These are phyloP conservation scores for Myxozyma lipomycoides DNA, from an alignment of 805 yeast species.

Conservation along the genomic window DNA sequence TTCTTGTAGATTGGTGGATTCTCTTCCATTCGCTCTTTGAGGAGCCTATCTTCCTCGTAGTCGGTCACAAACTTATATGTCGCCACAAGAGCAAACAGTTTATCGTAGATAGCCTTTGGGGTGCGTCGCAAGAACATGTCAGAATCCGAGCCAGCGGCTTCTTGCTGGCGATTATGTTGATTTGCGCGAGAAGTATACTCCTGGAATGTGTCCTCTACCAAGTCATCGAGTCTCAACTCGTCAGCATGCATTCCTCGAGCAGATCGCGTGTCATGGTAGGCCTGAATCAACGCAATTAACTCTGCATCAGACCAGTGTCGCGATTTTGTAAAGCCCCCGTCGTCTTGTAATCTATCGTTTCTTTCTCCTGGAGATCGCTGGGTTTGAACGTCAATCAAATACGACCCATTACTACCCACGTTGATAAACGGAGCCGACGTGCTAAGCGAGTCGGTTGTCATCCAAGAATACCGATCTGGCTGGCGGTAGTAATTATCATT, in stretches of 20 bases:
- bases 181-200: slow-evolving; percentile 20
- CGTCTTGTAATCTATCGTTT: background rate
- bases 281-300: slow-evolving; percentile 20
- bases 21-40: slow-evolving; percentile 12
- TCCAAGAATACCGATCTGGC: slow-evolving; percentile 19
- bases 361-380: slow-evolving; percentile 6
- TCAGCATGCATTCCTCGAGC: slow-evolving; percentile 24
- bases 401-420: slow-evolving; percentile 9
- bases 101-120: slow-evolving; percentile 25
- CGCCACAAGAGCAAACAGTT: slow-evolving; percentile 19
- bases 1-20: slow-evolving; percentile 13
- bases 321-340: slow-evolving; percentile 1
- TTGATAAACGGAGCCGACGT: slow-evolving; percentile 10
- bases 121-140: slow-evolving; percentile 12
- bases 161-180: slow-evolving; percentile 16
- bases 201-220: slow-evolving; percentile 23
- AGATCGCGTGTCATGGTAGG: slow-evolving; percentile 22
- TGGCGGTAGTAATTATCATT: background rate
- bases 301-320: slow-evolving; percentile 27
- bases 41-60: slow-evolving; percentile 23
- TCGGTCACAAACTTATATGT: slow-evolving; percentile 26
- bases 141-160: background rate
- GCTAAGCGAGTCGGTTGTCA: slow-evolving; percentile 17
- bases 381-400: slow-evolving; percentile 12
- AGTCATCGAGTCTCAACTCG: slow-evolving; percentile 19